A percentile compares a stretch with the other conserved stretches of the same genome.
Evolutionary conservation across 2,329 filamentous ascomycete species (phyloP).

Genomic region (Colletotrichum incanum): DNA sequence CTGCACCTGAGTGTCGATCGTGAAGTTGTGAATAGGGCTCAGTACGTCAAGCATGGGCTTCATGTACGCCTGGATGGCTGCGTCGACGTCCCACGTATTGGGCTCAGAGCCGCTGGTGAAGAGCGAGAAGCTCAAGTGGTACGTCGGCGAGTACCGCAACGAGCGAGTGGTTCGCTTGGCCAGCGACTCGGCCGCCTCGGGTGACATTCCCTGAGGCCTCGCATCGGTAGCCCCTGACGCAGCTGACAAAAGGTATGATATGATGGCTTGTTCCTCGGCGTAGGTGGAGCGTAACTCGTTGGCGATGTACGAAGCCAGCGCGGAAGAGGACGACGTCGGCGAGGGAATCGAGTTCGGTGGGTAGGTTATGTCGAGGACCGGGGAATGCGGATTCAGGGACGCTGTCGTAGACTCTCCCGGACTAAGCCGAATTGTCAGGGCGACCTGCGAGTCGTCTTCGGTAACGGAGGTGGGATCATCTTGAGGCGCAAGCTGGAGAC

Average conservation of each 20-base stretch:
- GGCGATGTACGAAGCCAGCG: slow-evolving; percentile 84
- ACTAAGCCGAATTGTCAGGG: slow-evolving; percentile 80
- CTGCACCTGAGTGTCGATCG: slow-evolving; percentile 95
- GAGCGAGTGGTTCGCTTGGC: slow-evolving; percentile 85
- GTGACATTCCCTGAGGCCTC: slow-evolving; percentile 62
- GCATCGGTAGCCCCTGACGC: slow-evolving; percentile 67
- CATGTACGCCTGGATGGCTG: slow-evolving; percentile 85
- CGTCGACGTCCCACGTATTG: slow-evolving; percentile 92
- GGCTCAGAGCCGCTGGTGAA: slow-evolving; percentile 86
- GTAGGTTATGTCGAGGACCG: slow-evolving; percentile 85
- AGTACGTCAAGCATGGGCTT: slow-evolving; percentile 85
- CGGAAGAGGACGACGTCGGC: slow-evolving; percentile 78
- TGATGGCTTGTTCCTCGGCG: slow-evolving; percentile 88
- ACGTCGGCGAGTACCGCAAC: slow-evolving; percentile 92
- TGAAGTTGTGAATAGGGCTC: slow-evolving; percentile 91
- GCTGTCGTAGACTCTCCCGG: slow-evolving; percentile 75
- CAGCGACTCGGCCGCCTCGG: slow-evolving; percentile 69
- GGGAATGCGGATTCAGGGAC: slow-evolving; percentile 77
- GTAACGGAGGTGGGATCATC: slow-evolving; percentile 49
- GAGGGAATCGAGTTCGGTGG: slow-evolving; percentile 78
- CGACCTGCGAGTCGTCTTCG: slow-evolving; percentile 65
- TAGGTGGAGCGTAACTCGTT: slow-evolving; percentile 84
- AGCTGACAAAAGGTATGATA: slow-evolving; percentile 80
- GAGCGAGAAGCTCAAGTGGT: slow-evolving; percentile 95
- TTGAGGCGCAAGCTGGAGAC: slow-evolving; percentile 74